Percentiles rank a stretch among this genome's conserved stretches.
These are phyloP conservation scores for Mycena vulgaris DNA, from an alignment of 768 basidiomycete genomes.

Conservation along the genomic window DNA sequence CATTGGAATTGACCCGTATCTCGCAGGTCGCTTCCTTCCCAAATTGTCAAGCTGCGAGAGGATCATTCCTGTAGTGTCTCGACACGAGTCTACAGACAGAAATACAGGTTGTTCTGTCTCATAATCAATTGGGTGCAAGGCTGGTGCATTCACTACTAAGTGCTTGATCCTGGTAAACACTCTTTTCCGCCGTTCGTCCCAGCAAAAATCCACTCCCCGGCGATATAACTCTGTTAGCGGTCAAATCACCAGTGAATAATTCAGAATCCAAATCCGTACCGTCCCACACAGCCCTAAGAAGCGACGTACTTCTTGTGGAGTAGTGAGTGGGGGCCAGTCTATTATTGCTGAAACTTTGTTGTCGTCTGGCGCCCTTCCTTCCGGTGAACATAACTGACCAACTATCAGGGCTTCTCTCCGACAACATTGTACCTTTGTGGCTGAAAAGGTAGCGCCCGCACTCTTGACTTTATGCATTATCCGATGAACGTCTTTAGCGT, in stretches of 20 bases:
- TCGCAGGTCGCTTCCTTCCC: background rate
- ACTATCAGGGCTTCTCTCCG: constrained; percentile 44
- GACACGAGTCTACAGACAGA: background rate
- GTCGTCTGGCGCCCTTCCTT: background rate
- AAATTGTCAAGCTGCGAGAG: background rate
- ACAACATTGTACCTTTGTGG: constrained; percentile 48
- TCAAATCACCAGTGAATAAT: background rate
- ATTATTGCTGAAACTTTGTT: background rate
- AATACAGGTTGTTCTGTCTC: background rate
- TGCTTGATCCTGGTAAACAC: background rate
- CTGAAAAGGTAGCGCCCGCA: constrained; percentile 48
- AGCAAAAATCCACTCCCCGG: background rate
- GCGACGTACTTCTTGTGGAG: background rate
- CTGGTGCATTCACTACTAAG: background rate
- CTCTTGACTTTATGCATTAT: constrained; percentile 47
- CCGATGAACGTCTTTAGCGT: constrained; percentile 26
- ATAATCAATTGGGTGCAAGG: background rate
- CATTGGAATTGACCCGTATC: background rate
- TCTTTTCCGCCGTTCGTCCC: background rate
- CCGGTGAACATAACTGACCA: constrained; percentile 27
- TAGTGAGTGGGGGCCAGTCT: background rate
- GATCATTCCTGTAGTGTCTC: background rate
- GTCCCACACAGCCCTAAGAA: background rate
- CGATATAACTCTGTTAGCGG: background rate
- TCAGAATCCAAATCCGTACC: background rate